phyloP scores from a whole-genome alignment of 192 early-diverging fungal species.

The Coemansia sp. region DNA sequence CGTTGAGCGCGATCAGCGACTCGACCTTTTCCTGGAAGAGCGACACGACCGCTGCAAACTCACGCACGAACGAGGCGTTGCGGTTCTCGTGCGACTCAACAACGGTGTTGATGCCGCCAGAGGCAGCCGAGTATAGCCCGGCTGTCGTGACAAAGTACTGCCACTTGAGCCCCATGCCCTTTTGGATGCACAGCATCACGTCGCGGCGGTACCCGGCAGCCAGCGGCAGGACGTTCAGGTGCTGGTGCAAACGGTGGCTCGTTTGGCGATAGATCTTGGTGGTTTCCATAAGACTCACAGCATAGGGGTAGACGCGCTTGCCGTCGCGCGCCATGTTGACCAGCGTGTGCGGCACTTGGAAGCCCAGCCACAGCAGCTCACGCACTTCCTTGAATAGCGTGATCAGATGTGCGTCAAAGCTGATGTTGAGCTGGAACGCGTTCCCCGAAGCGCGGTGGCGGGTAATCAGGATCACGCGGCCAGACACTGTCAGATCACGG shows the following conservation, averaged over 20 bases:
- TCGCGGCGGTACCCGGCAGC: slow-evolving; percentile 95
- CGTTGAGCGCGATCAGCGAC: slow-evolving; percentile 75
- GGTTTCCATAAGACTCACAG: slow-evolving; percentile 94
- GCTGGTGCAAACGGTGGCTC: slow-evolving; percentile 71
- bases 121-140: slow-evolving; percentile 42
- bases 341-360: slow-evolving; percentile 88
- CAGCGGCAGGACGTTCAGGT: slow-evolving; percentile 73
- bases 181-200: slow-evolving; percentile 81
- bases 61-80: slow-evolving; percentile 91
- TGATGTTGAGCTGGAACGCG: slow-evolving; percentile 78
- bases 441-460: slow-evolving; percentile 74
- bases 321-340: slow-evolving; percentile 91
- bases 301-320: slow-evolving; percentile 96
- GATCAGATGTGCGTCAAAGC: slow-evolving; percentile 93
- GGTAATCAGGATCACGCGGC: slow-evolving; percentile 87
- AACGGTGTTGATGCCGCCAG: neutral
- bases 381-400: slow-evolving; percentile 99
- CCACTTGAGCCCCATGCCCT: slow-evolving; percentile 80
- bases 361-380: slow-evolving; percentile 94
- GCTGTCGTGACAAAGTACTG: slow-evolving; percentile 84
- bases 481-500: slow-evolving; percentile 79
- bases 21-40: slow-evolving; percentile 97
- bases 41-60: slow-evolving; percentile 86
- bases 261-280: slow-evolving; percentile 91
- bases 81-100: slow-evolving; percentile 76